Conservation (phyloP, 352 stramenopile species). For the Pythium chondricola region DNA sequence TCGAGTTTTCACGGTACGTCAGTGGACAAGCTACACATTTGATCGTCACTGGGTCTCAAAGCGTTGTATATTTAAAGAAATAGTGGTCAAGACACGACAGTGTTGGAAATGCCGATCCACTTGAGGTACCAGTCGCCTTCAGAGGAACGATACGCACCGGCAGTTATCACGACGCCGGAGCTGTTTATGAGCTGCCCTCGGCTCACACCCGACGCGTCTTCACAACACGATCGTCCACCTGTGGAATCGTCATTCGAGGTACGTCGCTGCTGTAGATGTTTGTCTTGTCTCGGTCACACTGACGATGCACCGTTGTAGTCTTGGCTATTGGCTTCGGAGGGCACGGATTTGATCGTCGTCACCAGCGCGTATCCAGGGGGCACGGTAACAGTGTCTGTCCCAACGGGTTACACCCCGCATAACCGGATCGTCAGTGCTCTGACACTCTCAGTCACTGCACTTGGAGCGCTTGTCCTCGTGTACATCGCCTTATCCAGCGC, state of each 20-base stretch:
- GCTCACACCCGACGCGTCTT: too few relatives aligned
- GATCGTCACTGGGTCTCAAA: too few relatives aligned
- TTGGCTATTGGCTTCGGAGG: neutral
- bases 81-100: too few relatives aligned
- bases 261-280: too few relatives aligned
- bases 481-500: slow-evolving; percentile 6
- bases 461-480: slow-evolving; percentile 19
- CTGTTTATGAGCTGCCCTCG: slow-evolving; percentile 16
- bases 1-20: slow-evolving; percentile 22
- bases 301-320: too few relatives aligned
- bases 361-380: too few relatives aligned
- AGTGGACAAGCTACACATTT: neutral
- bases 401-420: slow-evolving; percentile 15
- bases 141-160: slow-evolving; percentile 15
- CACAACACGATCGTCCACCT: too few relatives aligned
- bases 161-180: slow-evolving; percentile 15
- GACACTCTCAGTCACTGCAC: slow-evolving; percentile 16
- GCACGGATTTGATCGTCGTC: slow-evolving; percentile 7
- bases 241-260: too few relatives aligned
- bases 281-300: too few relatives aligned
- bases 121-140: slow-evolving; percentile 32
- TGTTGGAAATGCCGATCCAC: slow-evolving; percentile 22
- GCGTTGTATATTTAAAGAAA: too few relatives aligned
- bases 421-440: slow-evolving; percentile 12
- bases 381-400: slow-evolving; percentile 7